phyloP scores from a whole-genome alignment of 176 grass and related monocot species.

The Rhynchospora breviuscula region DNA sequence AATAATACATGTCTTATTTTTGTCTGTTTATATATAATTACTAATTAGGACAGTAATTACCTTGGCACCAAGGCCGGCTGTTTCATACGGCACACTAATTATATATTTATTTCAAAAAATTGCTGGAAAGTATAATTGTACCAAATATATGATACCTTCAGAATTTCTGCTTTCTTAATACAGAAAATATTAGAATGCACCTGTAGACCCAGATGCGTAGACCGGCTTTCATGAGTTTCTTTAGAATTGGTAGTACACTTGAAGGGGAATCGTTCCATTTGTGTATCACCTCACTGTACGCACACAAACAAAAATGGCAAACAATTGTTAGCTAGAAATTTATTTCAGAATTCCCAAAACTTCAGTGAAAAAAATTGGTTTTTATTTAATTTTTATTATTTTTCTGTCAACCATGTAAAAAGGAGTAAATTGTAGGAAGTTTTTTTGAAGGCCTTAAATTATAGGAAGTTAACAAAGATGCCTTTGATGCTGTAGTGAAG shows the following conservation, averaged over 20 bases:
- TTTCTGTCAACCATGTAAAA: too few relatives aligned
- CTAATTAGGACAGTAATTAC: neutral
- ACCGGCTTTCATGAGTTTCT: slow-evolving; percentile 76
- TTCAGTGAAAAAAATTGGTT: neutral
- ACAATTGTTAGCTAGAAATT: neutral
- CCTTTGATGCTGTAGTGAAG: neutral
- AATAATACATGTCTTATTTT: neutral
- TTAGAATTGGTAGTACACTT: slow-evolving; percentile 58
- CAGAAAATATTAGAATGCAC: slow-evolving; percentile 14
- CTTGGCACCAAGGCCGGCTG: neutral
- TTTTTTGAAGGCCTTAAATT: neutral
- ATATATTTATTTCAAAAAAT: neutral
- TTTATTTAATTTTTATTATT: too few relatives aligned
- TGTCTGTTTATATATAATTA: neutral
- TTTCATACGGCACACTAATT: neutral
- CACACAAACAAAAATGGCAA: neutral
- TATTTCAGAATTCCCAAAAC: neutral
- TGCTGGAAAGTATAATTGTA: neutral
- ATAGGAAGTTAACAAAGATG: neutral
- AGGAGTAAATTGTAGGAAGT: neutral
- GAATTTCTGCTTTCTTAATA: neutral
- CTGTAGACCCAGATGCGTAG: slow-evolving; percentile 91
- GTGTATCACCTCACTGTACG: slow-evolving; percentile 56
- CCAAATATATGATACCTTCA: neutral
- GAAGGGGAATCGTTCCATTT: slow-evolving; percentile 92